These are phyloP conservation scores for Fallopia convolvulus DNA, from an alignment of 148 eudicot species.

Conservation along the genomic window DNA sequence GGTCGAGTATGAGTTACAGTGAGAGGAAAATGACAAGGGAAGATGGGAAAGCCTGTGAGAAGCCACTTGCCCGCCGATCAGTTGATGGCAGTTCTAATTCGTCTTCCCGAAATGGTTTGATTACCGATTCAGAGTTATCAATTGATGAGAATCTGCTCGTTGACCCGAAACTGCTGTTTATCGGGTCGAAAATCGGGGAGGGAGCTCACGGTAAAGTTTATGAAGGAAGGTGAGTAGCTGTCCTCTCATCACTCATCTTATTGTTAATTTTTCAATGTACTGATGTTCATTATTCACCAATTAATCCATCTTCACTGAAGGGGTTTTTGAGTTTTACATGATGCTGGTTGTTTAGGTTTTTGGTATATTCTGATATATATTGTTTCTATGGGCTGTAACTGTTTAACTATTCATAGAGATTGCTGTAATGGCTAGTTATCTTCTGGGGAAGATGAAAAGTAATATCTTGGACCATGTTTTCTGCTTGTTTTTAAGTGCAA, in stretches of 20 bases:
- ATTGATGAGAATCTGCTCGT: slow-evolving; percentile 65
- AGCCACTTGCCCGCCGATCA: slow-evolving; percentile 20
- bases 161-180: slow-evolving; percentile 68
- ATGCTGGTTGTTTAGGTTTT: not conserved
- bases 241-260: too few relatives aligned
- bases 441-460: not conserved
- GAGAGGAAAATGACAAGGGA: slow-evolving; percentile 26
- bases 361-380: not conserved
- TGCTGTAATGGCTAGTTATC: not conserved
- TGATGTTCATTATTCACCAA: too few relatives aligned
- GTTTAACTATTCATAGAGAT: not conserved
- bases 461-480: not conserved
- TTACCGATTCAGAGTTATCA: slow-evolving; percentile 26
- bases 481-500: not conserved
- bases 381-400: not conserved
- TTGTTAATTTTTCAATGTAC: too few relatives aligned
- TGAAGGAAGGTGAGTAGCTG: slow-evolving; percentile 55
- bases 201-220: slow-evolving; percentile 87
- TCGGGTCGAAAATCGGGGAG: slow-evolving; percentile 79
- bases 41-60: slow-evolving; percentile 16
- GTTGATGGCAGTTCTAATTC: not conserved
- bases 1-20: slow-evolving; percentile 40
- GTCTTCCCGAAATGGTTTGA: slow-evolving; percentile 33
- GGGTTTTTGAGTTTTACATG: not conserved
- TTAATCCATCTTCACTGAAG: not conserved